A percentile compares a stretch with the other conserved stretches of the same genome.
phyloP scores from a whole-genome alignment of 2,329 filamentous ascomycete species.

The Phialophora tarda region DNA sequence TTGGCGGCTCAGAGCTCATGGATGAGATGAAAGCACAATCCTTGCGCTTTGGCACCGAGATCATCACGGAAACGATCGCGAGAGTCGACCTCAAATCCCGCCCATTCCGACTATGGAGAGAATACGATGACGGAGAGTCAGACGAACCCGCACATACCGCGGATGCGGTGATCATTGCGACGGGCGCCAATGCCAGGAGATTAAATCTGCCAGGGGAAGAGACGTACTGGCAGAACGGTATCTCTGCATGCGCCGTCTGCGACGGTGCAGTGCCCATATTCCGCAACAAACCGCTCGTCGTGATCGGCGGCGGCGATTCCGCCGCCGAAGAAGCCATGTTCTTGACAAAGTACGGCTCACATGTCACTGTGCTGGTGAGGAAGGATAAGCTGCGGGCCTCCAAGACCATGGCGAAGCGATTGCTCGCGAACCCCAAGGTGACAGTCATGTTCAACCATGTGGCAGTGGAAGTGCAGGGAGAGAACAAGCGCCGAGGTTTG shows the following conservation, averaged over 20 bases:
- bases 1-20: constrained; percentile 90
- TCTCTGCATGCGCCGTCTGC: constrained; percentile 95
- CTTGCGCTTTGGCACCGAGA: constrained; percentile 86
- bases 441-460: constrained; percentile 85
- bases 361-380: constrained; percentile 91
- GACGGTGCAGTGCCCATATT: constrained; percentile 97
- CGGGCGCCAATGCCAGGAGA: constrained; percentile 87
- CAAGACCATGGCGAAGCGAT: constrained; percentile 87
- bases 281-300: constrained; percentile 91
- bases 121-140: constrained; percentile 76
- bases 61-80: constrained; percentile 89
- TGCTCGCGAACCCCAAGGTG: constrained; percentile 84
- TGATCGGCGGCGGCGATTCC: constrained; percentile 95
- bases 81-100: constrained; percentile 81
- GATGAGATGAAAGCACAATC: constrained; percentile 94
- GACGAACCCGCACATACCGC: constrained; percentile 78
- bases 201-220: constrained; percentile 86
- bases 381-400: constrained; percentile 84
- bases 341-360: constrained; percentile 94
- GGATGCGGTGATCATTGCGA: constrained; percentile 91
- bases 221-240: constrained; percentile 95
- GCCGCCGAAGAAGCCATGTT: constrained; percentile 98
- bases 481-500: constrained; percentile 72
- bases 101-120: constrained; percentile 92
- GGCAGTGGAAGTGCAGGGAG: constrained; percentile 82